These are phyloP conservation scores for Cicer pinnatifidum DNA, from an alignment of 306 rosid genomes.

Conservation along the genomic window DNA sequence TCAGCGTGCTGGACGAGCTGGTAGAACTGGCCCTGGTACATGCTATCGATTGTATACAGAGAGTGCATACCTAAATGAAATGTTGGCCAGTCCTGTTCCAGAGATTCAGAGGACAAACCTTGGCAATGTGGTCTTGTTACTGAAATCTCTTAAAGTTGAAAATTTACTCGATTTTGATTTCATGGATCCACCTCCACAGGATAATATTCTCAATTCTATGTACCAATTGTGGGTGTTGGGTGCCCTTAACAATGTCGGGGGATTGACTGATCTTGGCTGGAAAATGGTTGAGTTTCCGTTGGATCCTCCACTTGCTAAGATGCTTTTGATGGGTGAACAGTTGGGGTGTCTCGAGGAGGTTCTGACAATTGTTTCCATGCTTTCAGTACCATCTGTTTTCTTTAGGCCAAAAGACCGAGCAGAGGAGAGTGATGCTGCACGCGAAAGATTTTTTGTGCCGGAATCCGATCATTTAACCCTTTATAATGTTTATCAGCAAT, in stretches of 20 bases:
- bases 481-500: conserved; percentile 90
- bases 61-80: conserved; percentile 84
- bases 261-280: conserved; percentile 92
- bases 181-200: conserved; percentile 99
- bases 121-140: conserved; percentile 89
- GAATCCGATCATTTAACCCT: conserved; percentile 94
- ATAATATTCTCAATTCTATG: conserved; percentile 97
- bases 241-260: conserved; percentile 93
- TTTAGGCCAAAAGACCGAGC: conserved; percentile 94
- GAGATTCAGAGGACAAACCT: conserved; percentile 98
- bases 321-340: conserved; percentile 90
- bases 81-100: conserved; percentile 93
- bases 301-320: conserved; percentile 98
- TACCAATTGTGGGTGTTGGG: conserved; percentile 98
- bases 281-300: conserved; percentile 98
- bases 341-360: conserved; percentile 87
- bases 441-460: conserved; percentile 87
- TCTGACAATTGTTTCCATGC: conserved; percentile 93
- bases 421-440: conserved; percentile 98
- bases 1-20: conserved; percentile 98
- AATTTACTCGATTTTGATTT: conserved; percentile 93
- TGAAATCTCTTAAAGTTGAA: conserved; percentile 93
- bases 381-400: conserved; percentile 96
- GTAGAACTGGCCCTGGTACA: conserved; percentile 98
- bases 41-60: conserved; percentile 90